Evolutionary conservation across 2,329 filamentous ascomycete species (phyloP).

Genomic region (Mycosphaerella sp.): DNA sequence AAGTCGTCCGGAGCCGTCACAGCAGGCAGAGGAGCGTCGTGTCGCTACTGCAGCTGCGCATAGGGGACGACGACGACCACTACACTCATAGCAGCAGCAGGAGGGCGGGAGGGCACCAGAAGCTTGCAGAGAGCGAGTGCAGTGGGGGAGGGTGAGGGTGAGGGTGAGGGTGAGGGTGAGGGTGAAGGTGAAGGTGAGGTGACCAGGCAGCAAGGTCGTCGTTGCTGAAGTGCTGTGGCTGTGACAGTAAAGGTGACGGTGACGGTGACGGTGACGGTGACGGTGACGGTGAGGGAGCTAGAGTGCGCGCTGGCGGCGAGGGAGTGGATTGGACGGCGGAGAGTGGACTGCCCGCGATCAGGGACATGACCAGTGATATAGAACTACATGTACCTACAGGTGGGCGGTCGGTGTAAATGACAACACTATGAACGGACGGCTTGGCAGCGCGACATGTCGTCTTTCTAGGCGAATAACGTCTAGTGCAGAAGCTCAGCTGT

Average conservation of each 20-base stretch:
- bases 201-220: too few species aligned
- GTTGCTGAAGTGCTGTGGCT: too few species aligned
- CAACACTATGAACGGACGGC: constrained; percentile 15
- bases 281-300: too few species aligned
- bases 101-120: too few species aligned
- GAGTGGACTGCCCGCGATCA: constrained; percentile 18
- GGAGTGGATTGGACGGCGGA: constrained; percentile 11
- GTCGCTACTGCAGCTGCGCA: constrained; percentile 9
- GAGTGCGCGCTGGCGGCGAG: too few species aligned
- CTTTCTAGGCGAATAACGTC: constrained; percentile 1
- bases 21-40: neutral
- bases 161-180: too few species aligned
- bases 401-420: constrained; percentile 16
- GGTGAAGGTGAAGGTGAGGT: too few species aligned
- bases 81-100: constrained; percentile 8
- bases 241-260: too few species aligned
- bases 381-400: too few species aligned
- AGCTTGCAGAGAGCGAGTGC: too few species aligned
- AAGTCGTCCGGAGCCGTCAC: neutral
- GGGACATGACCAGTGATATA: constrained; percentile 23
- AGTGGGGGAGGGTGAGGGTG: too few species aligned
- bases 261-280: too few species aligned
- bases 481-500: constrained; percentile 14
- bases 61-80: constrained; percentile 6
- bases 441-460: constrained; percentile 13